Evolutionary conservation across 2,329 filamentous ascomycete genomes (phyloP), one percentile per base, ranked within the genome.

Genomic region (Neofusicoccum kwambonambiense): DNA sequence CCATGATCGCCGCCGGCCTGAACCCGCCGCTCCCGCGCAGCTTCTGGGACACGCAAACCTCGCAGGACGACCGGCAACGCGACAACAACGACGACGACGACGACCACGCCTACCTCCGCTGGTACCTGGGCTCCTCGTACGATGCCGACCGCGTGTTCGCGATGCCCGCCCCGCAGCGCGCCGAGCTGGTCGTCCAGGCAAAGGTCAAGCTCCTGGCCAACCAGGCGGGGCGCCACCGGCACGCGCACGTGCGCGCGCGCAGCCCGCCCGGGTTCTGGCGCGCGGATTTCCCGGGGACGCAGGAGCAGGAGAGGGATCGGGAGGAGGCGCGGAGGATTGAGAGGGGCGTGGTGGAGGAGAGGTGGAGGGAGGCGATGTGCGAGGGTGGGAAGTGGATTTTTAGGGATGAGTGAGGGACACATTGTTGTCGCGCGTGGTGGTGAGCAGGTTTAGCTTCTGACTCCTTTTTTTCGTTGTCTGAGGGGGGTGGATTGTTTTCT

Each of bases 221-320:
- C 72, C 84, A 86, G 67, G 87, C 87, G 74, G 93, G 93, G 5
- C 92, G 84, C 73, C 93, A 97, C 77, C 85, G 90, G 64, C 86
- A 94, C 70, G 84, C 87, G 34, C 93, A 90, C 76, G 86, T 89
- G 66, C 85, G 92, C 58, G 84, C 86, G 67, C 82, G 80, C 50
- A 92, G 90, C 9, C 93, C 95, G 12, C 92, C 92, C 1, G 93
- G 93, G 0, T 98, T 92, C 74, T 99, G 95, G 95, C 84, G 91
- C 62, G 85, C 90, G 1, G 94, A 96, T 70, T 96, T 99, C 74
- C 93, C 94, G 1, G 87, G 81, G 31, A 97, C 95, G 1, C 95
- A 98, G 75, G 91, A 97, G 76, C 78, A 89, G 34, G 81, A 86
- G 69, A 80, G 82, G 61, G 87, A 94, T 70, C 85, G 85, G 65